Base-by-base conservation (phyloP, 1,284 basidiomycete genomes). In the Crucibulum cyathiforme region DNA sequence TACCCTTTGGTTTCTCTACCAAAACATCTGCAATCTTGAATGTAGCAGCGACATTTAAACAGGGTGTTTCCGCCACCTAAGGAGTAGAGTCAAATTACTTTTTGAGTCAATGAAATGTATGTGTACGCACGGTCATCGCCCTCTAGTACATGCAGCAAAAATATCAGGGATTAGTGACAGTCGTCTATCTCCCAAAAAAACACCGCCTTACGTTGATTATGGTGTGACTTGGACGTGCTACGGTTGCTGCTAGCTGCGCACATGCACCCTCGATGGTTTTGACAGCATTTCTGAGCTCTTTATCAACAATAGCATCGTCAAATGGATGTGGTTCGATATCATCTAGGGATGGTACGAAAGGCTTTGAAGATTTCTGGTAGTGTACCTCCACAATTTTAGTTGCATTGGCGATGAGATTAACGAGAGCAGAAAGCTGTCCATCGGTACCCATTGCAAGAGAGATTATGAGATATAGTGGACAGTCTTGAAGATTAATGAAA, bases 1-100 rank as follows among this genome's bases (percentile, higher is more conserved):
- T 54, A 3, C 77, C 77, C 2, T 69, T 58, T 7, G 76, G 74
- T 15, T 72, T 58, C 31, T 61, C 65, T 12, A 63, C 46, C 10
- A 79, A 67, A 13, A 71, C 53, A 39, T 77, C 76, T 1, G 77
- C 64, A 17, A 79, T 66, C 15, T 70, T 72, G 35, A 69, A 62
- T 13, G 67, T 65, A 17, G 69, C 58, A 5, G 63, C 71, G 8
- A 74, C 65, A 15, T 67, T 64, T 7, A 77, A 43, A 47, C 71
- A 73, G 13, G 67, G 61, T 1, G 68, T 64, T 51, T 74, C 73
- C 17, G 64, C 64, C 8, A 63, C 55, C 64, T 69, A 31, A 8
- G 51, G 5, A 55, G 10, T n/a, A 41, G 34, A 15, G n/a, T n/a
- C 53, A 12, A 15, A 50, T 10, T 35, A n/a, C 13, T 19, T 34